Percentiles rank a stretch among this genome's conserved stretches.
Conservation (phyloP, 169 alveolate species). For the Besnoitia besnoiti region DNA sequence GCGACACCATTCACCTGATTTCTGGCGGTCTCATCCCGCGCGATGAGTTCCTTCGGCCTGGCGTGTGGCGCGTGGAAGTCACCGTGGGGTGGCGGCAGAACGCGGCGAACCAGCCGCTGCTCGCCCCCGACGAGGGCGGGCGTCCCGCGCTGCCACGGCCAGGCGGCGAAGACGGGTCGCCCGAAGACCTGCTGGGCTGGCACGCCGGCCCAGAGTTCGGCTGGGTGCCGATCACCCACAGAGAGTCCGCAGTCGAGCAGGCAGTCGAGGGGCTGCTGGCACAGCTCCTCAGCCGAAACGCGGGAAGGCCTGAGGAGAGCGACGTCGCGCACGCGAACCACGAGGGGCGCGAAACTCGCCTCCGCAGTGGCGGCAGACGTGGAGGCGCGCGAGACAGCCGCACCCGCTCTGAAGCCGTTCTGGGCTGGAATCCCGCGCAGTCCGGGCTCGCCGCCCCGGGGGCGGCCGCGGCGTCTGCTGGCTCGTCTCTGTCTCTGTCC, state of each 20-base stretch:
- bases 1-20: constrained; percentile 42
- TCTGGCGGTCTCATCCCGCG: constrained; percentile 56
- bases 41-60: constrained; percentile 35
- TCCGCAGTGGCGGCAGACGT: too few species aligned
- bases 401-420: too few species aligned
- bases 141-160: not conserved
- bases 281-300: not conserved
- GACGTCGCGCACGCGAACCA: not conserved
- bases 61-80: constrained; percentile 46
- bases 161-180: not conserved
- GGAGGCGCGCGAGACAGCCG: not conserved
- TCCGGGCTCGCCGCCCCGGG: not conserved
- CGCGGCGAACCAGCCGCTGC: not conserved
- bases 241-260: not conserved
- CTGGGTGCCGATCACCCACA: constrained; percentile 2
- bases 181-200: not conserved
- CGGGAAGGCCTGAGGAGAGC: not conserved
- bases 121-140: constrained; percentile 16
- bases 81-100: constrained; percentile 48
- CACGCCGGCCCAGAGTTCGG: constrained; percentile 31
- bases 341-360: too few species aligned
- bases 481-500: not conserved
- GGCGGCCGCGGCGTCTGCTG: not conserved
- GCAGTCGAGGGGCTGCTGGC: not conserved
- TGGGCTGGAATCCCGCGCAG: not conserved